Conservation (phyloP, 441 rosid species). For the Gossypium trilobum region DNA sequence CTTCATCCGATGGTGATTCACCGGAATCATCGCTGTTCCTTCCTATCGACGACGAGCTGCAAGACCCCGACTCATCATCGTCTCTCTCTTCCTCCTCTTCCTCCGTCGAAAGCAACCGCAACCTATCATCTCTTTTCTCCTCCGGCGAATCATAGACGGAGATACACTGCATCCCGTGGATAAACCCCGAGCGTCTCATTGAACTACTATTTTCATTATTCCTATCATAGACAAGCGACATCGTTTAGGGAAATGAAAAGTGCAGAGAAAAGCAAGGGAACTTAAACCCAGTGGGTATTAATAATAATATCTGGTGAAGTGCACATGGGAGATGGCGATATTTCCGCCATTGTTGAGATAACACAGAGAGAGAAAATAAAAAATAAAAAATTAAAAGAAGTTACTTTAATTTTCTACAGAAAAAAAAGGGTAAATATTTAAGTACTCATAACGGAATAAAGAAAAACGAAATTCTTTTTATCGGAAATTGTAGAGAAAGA, state of each 20-base stretch:
- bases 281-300: neutral
- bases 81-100: conserved; percentile 12
- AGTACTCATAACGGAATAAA: neutral
- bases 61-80: conserved; percentile 18
- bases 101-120: conserved; percentile 4
- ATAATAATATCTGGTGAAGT: conserved; percentile 13
- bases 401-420: neutral
- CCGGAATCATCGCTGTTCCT: conserved; percentile 27
- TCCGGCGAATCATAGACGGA: conserved; percentile 12
- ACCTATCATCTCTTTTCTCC: neutral
- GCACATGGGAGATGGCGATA: conserved; percentile 15
- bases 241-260: neutral
- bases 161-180: conserved; percentile 11
- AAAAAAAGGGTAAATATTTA: neutral
- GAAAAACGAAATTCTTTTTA: neutral
- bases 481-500: conserved; percentile 9
- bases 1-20: conserved; percentile 16
- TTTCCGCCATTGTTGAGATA: conserved; percentile 14
- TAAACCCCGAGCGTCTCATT: conserved; percentile 13
- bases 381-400: neutral
- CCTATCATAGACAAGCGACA: conserved; percentile 23
- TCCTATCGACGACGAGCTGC: conserved; percentile 29
- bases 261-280: neutral
- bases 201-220: neutral
- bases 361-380: neutral